Evolutionary conservation across 495 filamentous ascomycete species (phyloP).

Genomic region (Amniculicola lignicola): DNA sequence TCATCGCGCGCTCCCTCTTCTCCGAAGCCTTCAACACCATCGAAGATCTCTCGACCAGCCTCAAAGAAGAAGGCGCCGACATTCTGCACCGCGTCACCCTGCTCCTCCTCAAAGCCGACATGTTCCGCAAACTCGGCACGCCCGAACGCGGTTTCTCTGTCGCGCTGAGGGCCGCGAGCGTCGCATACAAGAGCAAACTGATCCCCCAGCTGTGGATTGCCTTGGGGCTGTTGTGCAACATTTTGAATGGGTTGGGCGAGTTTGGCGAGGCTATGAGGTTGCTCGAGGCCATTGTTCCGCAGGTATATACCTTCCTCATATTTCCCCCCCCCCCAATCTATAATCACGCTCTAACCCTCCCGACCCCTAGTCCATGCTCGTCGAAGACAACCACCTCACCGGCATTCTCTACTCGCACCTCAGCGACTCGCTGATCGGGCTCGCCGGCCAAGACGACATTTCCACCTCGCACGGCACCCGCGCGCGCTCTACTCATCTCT

Average conservation of each 20-base stretch:
- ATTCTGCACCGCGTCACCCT: constrained; percentile 70
- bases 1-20: constrained; percentile 61
- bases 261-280: constrained; percentile 67
- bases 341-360: constrained; percentile 49
- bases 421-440: constrained; percentile 79
- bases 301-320: constrained; percentile 39
- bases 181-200: constrained; percentile 68
- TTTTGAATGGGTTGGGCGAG: constrained; percentile 70
- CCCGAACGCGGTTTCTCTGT: constrained; percentile 81
- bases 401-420: constrained; percentile 71
- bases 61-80: constrained; percentile 70
- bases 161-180: constrained; percentile 72
- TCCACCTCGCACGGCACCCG: constrained; percentile 20
- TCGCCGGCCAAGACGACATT: constrained; percentile 56
- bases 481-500: constrained; percentile 24
- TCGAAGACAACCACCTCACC: constrained; percentile 48
- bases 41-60: constrained; percentile 61
- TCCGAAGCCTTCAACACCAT: constrained; percentile 62
- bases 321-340: constrained; percentile 65
- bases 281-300: constrained; percentile 73
- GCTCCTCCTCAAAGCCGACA: constrained; percentile 69
- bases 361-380: constrained; percentile 70
- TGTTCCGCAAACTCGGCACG: constrained; percentile 67
- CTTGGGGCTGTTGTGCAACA: constrained; percentile 62
- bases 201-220: constrained; percentile 76